Percentiles rank a stretch among this genome's conserved stretches.
These are phyloP conservation scores for Ceratobasidium sp. DNA, from an alignment of 1,284 basidiomycete species.

Conservation along the genomic window DNA sequence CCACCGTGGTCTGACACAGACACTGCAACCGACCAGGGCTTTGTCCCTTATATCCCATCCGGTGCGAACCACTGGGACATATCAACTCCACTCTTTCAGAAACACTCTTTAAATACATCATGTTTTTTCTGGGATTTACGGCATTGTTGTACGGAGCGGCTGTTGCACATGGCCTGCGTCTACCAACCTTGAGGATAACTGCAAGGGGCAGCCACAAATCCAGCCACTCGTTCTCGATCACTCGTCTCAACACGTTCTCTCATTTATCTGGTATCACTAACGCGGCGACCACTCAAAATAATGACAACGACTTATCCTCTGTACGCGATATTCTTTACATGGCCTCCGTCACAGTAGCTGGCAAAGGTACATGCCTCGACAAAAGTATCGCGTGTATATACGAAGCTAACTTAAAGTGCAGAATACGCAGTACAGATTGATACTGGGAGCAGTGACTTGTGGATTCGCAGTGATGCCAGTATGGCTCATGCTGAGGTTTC, in stretches of 20 bases:
- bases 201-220: not conserved
- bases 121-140: conserved; percentile 10
- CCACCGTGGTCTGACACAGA: not conserved
- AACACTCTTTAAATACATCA: conserved; percentile 6
- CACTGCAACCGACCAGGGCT: not conserved
- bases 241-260: not conserved
- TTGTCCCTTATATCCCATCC: too few species aligned
- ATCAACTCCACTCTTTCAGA: not conserved
- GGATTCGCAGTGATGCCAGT: conserved; percentile 60
- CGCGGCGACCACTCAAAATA: conserved; percentile 1
- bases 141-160: not conserved
- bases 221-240: not conserved
- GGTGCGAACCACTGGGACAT: conserved; percentile 8
- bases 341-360: conserved; percentile 42
- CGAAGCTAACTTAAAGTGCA: not conserved
- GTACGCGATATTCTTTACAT: conserved; percentile 44
- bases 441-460: conserved; percentile 83
- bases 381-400: not conserved
- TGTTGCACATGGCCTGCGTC: conserved; percentile 1
- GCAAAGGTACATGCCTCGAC: conserved; percentile 30
- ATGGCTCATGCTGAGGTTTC: conserved; percentile 37
- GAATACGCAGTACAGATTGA: conserved; percentile 75
- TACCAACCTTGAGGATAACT: conserved; percentile 6
- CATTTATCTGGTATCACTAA: not conserved
- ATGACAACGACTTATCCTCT: conserved; percentile 15